phyloP scores from a whole-genome alignment of 306 rosid species.

The Astragalus membranaceus region DNA sequence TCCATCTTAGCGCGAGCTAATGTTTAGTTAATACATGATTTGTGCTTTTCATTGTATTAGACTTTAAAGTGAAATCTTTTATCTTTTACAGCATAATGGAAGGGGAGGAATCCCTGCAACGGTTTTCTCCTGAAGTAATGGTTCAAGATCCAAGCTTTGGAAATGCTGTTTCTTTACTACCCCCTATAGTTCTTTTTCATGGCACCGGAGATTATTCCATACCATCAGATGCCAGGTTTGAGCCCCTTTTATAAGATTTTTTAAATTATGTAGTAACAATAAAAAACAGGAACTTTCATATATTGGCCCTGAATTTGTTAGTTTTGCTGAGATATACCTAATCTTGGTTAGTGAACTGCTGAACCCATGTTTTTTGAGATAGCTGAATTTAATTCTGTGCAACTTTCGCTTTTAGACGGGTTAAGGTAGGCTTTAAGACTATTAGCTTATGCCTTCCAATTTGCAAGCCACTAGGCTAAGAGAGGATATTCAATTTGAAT shows the following conservation, averaged over 20 bases:
- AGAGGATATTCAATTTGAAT: neutral
- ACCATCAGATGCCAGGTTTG: conserved; percentile 81
- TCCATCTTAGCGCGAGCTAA: neutral
- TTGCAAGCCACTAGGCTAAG: neutral
- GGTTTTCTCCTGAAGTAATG: conserved; percentile 80
- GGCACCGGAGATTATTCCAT: conserved; percentile 93
- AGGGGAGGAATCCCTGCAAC: conserved; percentile 75
- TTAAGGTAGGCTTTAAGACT: neutral
- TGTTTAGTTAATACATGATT: conserved; percentile 2
- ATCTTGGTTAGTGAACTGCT: neutral
- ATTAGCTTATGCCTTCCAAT: neutral
- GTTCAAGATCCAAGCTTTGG: conserved; percentile 61
- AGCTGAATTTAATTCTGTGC: neutral
- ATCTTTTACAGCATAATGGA: conserved; percentile 80
- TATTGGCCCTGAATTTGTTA: neutral
- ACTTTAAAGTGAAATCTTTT: conserved; percentile 19
- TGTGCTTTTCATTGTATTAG: conserved; percentile 7
- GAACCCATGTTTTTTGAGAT: neutral
- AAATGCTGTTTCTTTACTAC: conserved; percentile 63
- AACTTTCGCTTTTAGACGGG: neutral
- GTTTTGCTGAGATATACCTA: neutral
- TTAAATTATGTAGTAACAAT: conserved; percentile 4
- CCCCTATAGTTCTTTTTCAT: conserved; percentile 64
- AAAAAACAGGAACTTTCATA: neutral
- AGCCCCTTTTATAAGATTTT: conserved; percentile 5